These are phyloP conservation scores for Suhomyces ambrosiae DNA, from an alignment of 1,139 yeast species.

Conservation along the genomic window DNA sequence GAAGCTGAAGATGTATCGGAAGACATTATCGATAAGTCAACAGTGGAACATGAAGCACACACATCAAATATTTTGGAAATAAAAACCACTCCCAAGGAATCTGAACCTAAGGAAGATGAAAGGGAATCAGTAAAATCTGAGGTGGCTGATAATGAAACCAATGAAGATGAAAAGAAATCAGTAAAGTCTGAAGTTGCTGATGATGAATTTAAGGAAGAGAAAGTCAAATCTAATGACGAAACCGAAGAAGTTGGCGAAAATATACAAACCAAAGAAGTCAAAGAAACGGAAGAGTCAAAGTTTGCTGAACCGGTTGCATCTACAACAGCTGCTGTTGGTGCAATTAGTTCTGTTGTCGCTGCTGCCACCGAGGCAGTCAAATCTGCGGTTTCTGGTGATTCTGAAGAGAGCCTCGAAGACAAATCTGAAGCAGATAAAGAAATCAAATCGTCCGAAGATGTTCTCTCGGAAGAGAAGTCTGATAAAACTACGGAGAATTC, in stretches of 20 bases:
- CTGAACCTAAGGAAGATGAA: too few species aligned
- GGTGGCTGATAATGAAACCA: neutral
- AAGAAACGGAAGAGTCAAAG: conserved; percentile 4
- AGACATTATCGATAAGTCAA: neutral
- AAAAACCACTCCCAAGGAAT: conserved; percentile 1
- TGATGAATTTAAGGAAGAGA: conserved; percentile 2
- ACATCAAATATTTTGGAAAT: neutral
- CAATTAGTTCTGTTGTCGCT: conserved; percentile 14
- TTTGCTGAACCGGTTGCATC: conserved; percentile 13
- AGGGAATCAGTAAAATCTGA: conserved; percentile 1
- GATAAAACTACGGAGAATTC: too few species aligned
- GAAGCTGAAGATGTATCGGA: conserved; percentile 4
- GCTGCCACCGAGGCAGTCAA: conserved; percentile 16
- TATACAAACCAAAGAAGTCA: neutral
- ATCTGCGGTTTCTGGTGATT: conserved; percentile 5
- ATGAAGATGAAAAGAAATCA: conserved; percentile 3
- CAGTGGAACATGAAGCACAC: neutral
- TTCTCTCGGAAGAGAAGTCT: too few species aligned
- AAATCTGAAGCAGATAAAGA: too few species aligned
- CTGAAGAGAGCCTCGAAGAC: too few species aligned
- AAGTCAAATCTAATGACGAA: conserved; percentile 6
- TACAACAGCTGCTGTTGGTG: conserved; percentile 15
- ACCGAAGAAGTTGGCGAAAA: neutral
- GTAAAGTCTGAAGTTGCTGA: conserved; percentile 1
- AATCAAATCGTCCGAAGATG: too few species aligned